Evolutionary conservation across 345 rosid genomes (phyloP).

Genomic region (Triadica sebifera): DNA sequence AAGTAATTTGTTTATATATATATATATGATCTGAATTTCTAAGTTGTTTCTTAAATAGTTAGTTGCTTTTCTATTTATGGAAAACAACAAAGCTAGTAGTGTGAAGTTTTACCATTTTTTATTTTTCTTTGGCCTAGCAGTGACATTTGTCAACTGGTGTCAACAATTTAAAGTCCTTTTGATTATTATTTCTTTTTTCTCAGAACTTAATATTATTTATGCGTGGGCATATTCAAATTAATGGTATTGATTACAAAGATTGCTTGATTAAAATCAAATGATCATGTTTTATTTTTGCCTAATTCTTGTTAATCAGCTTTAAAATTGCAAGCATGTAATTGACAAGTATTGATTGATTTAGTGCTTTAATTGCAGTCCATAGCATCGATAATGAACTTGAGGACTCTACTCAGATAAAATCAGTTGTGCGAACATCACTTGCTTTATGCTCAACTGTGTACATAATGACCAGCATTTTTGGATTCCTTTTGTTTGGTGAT

Average conservation of each 20-base stretch:
- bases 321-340: background rate
- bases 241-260: background rate
- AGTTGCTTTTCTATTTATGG: background rate
- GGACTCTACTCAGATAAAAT: slow-evolving; percentile 59
- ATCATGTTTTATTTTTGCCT: background rate
- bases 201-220: background rate
- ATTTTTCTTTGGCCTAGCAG: background rate
- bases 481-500: slow-evolving; percentile 87
- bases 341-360: slow-evolving; percentile 13
- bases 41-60: background rate
- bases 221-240: background rate
- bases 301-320: background rate
- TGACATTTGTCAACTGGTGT: background rate
- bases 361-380: slow-evolving; percentile 61
- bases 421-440: slow-evolving; percentile 72
- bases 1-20: background rate
- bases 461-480: slow-evolving; percentile 72
- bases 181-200: background rate
- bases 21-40: background rate
- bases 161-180: background rate
- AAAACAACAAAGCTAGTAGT: background rate
- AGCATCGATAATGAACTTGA: slow-evolving; percentile 81
- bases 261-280: background rate
- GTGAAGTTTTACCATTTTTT: background rate
- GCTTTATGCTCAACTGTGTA: slow-evolving; percentile 71